Evolutionary conservation across 1,139 yeast species (phyloP), one percentile per base, ranked within the genome.

Genomic region (Pichia sp.): DNA sequence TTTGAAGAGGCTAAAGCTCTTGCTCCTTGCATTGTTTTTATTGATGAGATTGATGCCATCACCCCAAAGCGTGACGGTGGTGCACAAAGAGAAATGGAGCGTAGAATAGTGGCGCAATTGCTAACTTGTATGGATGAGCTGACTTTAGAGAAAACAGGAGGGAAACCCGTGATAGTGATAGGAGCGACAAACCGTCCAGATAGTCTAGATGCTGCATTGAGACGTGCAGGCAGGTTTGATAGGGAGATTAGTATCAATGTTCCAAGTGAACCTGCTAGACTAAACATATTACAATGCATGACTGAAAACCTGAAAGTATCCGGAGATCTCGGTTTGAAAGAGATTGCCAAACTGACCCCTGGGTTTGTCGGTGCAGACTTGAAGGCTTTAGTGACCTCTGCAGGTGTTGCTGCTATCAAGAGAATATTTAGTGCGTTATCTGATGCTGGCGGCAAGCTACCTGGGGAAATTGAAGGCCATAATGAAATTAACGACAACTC

Each of bases 121-220:
- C 74, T 93, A 47, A 93, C 99, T 0, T 85, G 96, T 39, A 91
- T 93, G 89, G 98, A 91, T 68, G 97, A 90, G 62, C 71, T 93
- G 39, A 79, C 96, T 0, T 71, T 93, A 56, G 96, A 86, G 41
- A 90, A 90, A 60, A 91, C 97, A 0, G 86, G 79, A 48, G 96
- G 96, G 0, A 87, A 86, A 56, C 98, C 99, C 0, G 97, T 93
- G 55, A 91, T 95, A 57, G 96, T 95, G 2, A 90, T 95, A 62
- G 99, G 99, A 53, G 99, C 99, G 0, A 95, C 99, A 0, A 95
- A 95, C 70, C 76, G 99, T 62, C 99, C 99, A 0, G 99, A 95
- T 68, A 88, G 98, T 0, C 86, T 95, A 18, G 99, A 95, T 70
- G 97, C 99, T 0, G 99, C 99, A 0, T 75, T 95, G 55, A 80